Base-by-base conservation (phyloP, 306 rosid species). In the Carpinus viminea region DNA sequence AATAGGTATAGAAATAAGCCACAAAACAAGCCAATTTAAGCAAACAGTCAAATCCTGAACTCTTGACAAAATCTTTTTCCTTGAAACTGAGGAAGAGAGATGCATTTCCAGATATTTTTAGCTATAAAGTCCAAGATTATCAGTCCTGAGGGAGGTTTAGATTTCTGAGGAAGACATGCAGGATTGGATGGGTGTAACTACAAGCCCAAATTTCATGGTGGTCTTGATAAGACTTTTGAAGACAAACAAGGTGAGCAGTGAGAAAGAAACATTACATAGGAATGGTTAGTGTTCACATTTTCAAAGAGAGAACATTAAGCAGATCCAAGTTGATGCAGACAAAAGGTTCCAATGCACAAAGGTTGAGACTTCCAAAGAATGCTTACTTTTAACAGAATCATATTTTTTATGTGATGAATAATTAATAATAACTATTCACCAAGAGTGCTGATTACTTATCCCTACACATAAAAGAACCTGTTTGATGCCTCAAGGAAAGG, bases 401-500 rank as follows among this genome's bases (percentile, higher is more conserved):
- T 61, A 61, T 2, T 12, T 59, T 36, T 12, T 20, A 59, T 59
- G 36, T 3, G 65, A 11, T 3, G 17, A 59, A 59, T 48, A 48
- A 48, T 11, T 48, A 48, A 48, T 48, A 48, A 8, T 3, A 8
- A 2, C 2, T 56, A 0, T 59, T 59, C 65, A 17, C 36, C 12
- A 59, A 21, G n/a, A 26, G 26, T 41, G 31, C 65, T 59, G 16
- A 24, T 10, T 8, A 4, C 7, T 10, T 28, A 31, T 28, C 36
- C 43, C 68, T 53, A 31, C 17, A 24, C 10, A 21, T 24, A 4
- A 21, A 53, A 12, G 8, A 20, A 12, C 28, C 45, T 16, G 43
- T 13, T 31, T 13, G 43, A 62, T 31, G 46, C 69, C 69, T 62
- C 69, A 31, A 62, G 69, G 69, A 28, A 62, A 62, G 20, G 69